Percentiles rank a stretch among this genome's conserved stretches.
Conservation (phyloP, 768 basidiomycete species). For the Rhodotorula kratochvilovae region DNA sequence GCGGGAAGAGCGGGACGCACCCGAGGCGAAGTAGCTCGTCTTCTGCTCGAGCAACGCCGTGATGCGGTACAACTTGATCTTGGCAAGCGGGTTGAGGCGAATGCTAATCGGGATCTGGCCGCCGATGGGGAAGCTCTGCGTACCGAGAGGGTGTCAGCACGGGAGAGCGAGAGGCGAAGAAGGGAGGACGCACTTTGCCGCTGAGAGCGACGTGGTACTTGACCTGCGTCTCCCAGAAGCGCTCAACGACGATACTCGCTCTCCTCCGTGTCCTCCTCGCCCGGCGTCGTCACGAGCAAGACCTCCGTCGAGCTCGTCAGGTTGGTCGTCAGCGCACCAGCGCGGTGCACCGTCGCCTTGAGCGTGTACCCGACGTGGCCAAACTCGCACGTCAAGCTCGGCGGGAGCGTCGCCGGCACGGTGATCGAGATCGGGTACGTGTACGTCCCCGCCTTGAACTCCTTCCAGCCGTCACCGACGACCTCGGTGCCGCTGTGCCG, state of each 20-base stretch:
- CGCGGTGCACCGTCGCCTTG: constrained; percentile 74
- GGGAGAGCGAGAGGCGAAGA: no score
- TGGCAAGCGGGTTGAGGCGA: constrained; percentile 74
- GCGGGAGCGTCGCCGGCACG: constrained; percentile 73
- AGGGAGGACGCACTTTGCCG: constrained; percentile 34
- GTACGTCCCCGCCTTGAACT: constrained; percentile 72
- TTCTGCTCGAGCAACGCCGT: constrained; percentile 74
- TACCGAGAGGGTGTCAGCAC: constrained; percentile 51
- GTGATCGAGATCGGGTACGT: constrained; percentile 84
- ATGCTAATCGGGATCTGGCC: constrained; percentile 73
- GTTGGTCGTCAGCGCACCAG: constrained; percentile 71
- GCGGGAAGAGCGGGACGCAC: constrained; percentile 17
- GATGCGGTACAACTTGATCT: constrained; percentile 73
- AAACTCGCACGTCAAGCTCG: constrained; percentile 66
- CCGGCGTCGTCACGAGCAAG: constrained; percentile 66
- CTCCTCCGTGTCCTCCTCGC: constrained; percentile 81
- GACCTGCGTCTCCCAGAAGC: constrained; percentile 71
- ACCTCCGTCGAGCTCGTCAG: constrained; percentile 68
- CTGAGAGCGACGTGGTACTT: constrained; percentile 44
- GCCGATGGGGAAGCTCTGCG: constrained; percentile 75
- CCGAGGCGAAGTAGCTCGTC: constrained; percentile 40
- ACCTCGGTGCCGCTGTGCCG: constrained; percentile 38
- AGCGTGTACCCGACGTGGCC: constrained; percentile 75
- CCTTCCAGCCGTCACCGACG: constrained; percentile 61
- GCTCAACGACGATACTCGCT: constrained; percentile 70